These are phyloP conservation scores for Chalciporus pseudorubinellus DNA, from an alignment of 768 basidiomycete species.

Conservation along the genomic window DNA sequence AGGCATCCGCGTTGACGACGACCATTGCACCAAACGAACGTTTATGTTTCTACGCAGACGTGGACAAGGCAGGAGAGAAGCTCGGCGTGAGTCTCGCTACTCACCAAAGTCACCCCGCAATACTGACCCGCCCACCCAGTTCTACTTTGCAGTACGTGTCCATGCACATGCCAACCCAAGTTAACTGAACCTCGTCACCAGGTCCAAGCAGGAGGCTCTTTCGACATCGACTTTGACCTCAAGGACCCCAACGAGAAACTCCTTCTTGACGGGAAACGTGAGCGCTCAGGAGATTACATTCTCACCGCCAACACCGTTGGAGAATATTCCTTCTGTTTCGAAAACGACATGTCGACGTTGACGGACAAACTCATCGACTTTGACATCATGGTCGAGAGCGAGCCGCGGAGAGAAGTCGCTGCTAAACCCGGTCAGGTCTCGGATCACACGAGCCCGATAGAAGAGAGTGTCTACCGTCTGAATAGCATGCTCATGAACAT, in stretches of 20 bases:
- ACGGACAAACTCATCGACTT: slow-evolving; percentile 94
- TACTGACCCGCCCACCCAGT: slow-evolving; percentile 44
- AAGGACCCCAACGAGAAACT: slow-evolving; percentile 89
- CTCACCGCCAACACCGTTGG: slow-evolving; percentile 90
- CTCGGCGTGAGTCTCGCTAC: slow-evolving; percentile 61
- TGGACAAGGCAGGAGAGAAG: slow-evolving; percentile 94
- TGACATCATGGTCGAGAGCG: slow-evolving; percentile 98
- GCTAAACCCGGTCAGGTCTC: slow-evolving; percentile 85
- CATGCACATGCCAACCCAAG: background rate
- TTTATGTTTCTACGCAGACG: slow-evolving; percentile 92
- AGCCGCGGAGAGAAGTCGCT: slow-evolving; percentile 86
- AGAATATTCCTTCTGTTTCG: slow-evolving; percentile 95
- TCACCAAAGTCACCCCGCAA: background rate
- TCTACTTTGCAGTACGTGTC: slow-evolving; percentile 88
- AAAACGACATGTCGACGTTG: slow-evolving; percentile 94
- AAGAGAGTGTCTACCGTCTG: slow-evolving; percentile 93
- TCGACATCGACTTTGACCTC: slow-evolving; percentile 93
- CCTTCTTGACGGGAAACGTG: slow-evolving; percentile 81
- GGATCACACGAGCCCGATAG: slow-evolving; percentile 89
- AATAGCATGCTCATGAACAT: slow-evolving; percentile 85
- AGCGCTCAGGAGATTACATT: slow-evolving; percentile 96
- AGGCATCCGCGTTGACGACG: slow-evolving; percentile 75
- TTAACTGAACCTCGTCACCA: slow-evolving; percentile 25
- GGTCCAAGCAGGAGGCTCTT: slow-evolving; percentile 97
- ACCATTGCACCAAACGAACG: slow-evolving; percentile 75